Evolutionary conservation across 306 rosid species (phyloP), one percentile per base, ranked within the genome.

Genomic region (Dalbergia cochinchinensis): DNA sequence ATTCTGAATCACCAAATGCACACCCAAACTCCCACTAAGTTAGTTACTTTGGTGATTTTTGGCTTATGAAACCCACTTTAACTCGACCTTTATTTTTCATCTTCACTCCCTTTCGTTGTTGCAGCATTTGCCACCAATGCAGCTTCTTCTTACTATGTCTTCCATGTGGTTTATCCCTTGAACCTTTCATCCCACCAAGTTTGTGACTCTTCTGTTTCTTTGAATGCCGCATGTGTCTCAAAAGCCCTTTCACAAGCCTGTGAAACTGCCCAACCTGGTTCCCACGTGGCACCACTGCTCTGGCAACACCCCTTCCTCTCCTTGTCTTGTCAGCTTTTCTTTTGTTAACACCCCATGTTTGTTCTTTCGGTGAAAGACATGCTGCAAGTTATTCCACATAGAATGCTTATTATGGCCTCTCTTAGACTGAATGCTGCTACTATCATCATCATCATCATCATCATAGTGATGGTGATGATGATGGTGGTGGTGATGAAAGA

Each of bases 401-500:
- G 87, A 72, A 81, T 73, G 75, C 55, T 47, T 37, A 33, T 67
- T 37, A 20, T 67, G 78, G 42, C 19, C 75, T 31, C 13, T 53
- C 14, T 69, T 64, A 34, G 81, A 47, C 18, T 35, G 31, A 58
- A 71, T 18, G 34, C 0, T 14, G 8, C 39, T 74, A 57, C 70
- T 15, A 55, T 78, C 53, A 74, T 47, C 60, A 16, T 59, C 74
- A 70, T 85, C n/a, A n/a, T 47, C 60, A 20, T 59, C 74, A 62
- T 84, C 59, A 15, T 85, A 84, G 37, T 87, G 87, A 31, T 91
- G 91, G 0, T 88, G 97, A 0, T 93, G 93, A 1, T 94, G 95
- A 3, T 93, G 95, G 2, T 94, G 95, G 13, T 92, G 97, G 65
- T 90, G 97, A 76, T 92, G 93, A 80, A 92, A 92, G 85, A 94